A percentile compares a stretch with the other conserved stretches of the same genome.
These are phyloP conservation scores for Eucalyptus coolabah DNA, from an alignment of 345 rosid species.

Conservation along the genomic window DNA sequence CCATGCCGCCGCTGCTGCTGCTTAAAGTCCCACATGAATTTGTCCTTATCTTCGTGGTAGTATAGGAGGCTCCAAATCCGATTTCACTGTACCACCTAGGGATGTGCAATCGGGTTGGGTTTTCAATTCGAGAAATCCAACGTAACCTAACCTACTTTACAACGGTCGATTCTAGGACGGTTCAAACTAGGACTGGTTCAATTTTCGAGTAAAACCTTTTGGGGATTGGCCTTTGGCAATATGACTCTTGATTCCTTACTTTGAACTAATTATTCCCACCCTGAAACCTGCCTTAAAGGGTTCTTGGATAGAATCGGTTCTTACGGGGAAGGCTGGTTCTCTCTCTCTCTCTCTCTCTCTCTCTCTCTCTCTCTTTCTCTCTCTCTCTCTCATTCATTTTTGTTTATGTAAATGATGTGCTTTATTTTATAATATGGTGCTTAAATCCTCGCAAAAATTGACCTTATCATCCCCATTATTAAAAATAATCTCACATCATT, in stretches of 20 bases:
- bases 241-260: fast-evolving
- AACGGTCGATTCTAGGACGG: neutral
- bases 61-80: neutral
- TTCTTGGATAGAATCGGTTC: neutral
- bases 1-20: too few species aligned
- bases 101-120: neutral
- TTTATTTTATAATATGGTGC: neutral
- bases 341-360: too few species aligned
- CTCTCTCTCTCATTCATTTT: too few species aligned
- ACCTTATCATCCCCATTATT: fast-evolving
- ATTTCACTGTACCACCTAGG: neutral
- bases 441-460: neutral
- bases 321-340: neutral
- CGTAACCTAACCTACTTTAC: too few species aligned
- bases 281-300: too few species aligned
- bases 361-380: too few species aligned
- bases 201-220: neutral
- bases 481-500: neutral
- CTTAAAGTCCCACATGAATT: neutral
- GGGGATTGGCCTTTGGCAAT: neutral
- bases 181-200: fast-evolving
- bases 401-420: too few species aligned
- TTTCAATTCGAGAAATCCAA: neutral
- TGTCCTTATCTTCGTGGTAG: neutral
- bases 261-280: too few species aligned